Conservation (phyloP, 805 yeast species). For the Wickerhamomyces mucosus region DNA sequence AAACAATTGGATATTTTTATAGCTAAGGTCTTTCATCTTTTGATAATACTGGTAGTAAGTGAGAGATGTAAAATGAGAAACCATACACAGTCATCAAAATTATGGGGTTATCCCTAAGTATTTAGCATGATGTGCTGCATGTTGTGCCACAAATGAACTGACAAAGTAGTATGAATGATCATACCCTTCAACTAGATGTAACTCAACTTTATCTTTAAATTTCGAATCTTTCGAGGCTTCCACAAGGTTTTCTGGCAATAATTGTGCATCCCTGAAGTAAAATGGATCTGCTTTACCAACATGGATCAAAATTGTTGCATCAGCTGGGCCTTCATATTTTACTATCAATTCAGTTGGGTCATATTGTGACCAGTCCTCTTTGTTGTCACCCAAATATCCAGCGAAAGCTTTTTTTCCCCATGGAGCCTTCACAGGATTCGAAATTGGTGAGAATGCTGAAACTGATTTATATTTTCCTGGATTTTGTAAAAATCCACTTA, state of each 20-base stretch:
- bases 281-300: conserved; percentile 77
- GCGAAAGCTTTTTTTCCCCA: conserved; percentile 88
- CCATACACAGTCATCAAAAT: too few relatives aligned
- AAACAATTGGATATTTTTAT: too few relatives aligned
- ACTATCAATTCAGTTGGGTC: conserved; percentile 79
- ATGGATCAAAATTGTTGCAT: conserved; percentile 65
- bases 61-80: too few relatives aligned
- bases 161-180: conserved; percentile 90
- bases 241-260: conserved; percentile 66
- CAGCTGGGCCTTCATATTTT: conserved; percentile 37
- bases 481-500: conserved; percentile 56
- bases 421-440: conserved; percentile 64
- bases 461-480: conserved; percentile 70
- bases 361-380: conserved; percentile 51
- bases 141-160: conserved; percentile 69
- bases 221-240: conserved; percentile 45
- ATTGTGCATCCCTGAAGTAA: conserved; percentile 46
- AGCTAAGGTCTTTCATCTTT: too few relatives aligned
- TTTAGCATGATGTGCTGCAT: conserved; percentile 82
- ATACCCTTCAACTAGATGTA: conserved; percentile 66
- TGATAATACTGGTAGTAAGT: too few relatives aligned
- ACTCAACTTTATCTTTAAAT: conserved; percentile 50
- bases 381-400: conserved; percentile 60
- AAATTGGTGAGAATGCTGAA: conserved; percentile 86
- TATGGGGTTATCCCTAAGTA: conserved; percentile 27